phyloP scores from a whole-genome alignment of 2,329 filamentous ascomycete species.

The Dryadomyces quercivorus region DNA sequence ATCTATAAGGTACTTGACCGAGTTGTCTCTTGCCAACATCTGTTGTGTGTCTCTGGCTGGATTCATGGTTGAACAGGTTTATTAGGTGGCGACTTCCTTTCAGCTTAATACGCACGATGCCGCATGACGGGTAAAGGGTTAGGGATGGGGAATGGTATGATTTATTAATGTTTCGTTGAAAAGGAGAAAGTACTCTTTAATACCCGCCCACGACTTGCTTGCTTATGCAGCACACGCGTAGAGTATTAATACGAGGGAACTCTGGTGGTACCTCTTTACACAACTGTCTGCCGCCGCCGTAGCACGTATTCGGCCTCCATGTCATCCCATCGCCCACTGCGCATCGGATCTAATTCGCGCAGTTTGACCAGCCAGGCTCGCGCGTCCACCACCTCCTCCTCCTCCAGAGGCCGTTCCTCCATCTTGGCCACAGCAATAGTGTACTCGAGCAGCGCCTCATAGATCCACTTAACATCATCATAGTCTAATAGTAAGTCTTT shows the following conservation, averaged over 20 bases:
- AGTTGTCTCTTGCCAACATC: too few species aligned
- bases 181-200: too few species aligned
- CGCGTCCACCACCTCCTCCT: constrained; percentile 32
- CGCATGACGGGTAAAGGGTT: too few species aligned
- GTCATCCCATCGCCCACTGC: constrained; percentile 65
- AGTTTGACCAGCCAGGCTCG: constrained; percentile 51
- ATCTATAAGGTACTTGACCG: too few species aligned
- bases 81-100: too few species aligned
- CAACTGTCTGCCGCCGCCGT: not conserved
- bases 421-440: constrained; percentile 46
- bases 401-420: constrained; percentile 27
- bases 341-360: constrained; percentile 59
- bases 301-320: constrained; percentile 32
- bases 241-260: too few species aligned
- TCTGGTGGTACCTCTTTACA: not conserved
- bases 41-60: too few species aligned
- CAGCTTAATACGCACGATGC: too few species aligned
- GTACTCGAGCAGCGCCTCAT: constrained; percentile 73
- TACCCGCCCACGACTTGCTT: not conserved
- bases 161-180: too few species aligned
- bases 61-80: too few species aligned
- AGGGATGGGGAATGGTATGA: too few species aligned
- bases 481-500: constrained; percentile 52
- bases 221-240: not conserved
- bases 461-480: constrained; percentile 63